Conservation (phyloP, 139 green algal genomes). For the Picochlorum sp. region DNA sequence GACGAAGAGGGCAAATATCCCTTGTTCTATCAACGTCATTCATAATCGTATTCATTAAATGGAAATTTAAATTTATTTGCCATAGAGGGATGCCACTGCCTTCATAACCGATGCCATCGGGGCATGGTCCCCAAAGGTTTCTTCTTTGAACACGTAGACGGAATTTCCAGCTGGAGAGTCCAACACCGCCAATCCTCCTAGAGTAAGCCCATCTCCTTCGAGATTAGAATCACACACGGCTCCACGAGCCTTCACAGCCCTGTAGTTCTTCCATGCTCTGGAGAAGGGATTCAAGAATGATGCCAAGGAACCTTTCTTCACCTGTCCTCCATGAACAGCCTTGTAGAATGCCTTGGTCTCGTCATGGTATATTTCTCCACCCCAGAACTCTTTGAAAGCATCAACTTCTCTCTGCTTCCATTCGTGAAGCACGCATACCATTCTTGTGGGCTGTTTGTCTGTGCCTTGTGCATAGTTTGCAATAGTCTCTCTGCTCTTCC, state of each 20-base stretch:
- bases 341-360: constrained; percentile 27
- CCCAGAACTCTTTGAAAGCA: constrained; percentile 26
- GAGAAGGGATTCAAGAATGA: constrained; percentile 27
- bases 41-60: too few relatives aligned
- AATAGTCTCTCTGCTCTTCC: constrained; percentile 14
- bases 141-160: constrained; percentile 21
- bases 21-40: too few relatives aligned
- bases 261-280: constrained; percentile 17
- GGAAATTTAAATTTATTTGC: too few relatives aligned
- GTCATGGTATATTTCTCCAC: constrained; percentile 27
- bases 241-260: constrained; percentile 11
- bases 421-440: constrained; percentile 30
- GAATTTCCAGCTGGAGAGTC: constrained; percentile 15
- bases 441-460: constrained; percentile 13
- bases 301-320: constrained; percentile 9
- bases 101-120: constrained; percentile 15
- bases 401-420: constrained; percentile 28
- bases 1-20: too few relatives aligned
- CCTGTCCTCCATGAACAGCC: constrained; percentile 21
- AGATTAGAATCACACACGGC: constrained; percentile 27
- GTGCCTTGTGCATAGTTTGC: not conserved
- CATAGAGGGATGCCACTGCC: too few relatives aligned
- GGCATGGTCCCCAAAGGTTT: constrained; percentile 37
- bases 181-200: constrained; percentile 30
- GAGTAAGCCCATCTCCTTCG: constrained; percentile 22